Evolutionary conservation across 1,284 basidiomycete species (phyloP), one percentile per base, ranked within the genome.

Genomic region (Puccinia horiana): DNA sequence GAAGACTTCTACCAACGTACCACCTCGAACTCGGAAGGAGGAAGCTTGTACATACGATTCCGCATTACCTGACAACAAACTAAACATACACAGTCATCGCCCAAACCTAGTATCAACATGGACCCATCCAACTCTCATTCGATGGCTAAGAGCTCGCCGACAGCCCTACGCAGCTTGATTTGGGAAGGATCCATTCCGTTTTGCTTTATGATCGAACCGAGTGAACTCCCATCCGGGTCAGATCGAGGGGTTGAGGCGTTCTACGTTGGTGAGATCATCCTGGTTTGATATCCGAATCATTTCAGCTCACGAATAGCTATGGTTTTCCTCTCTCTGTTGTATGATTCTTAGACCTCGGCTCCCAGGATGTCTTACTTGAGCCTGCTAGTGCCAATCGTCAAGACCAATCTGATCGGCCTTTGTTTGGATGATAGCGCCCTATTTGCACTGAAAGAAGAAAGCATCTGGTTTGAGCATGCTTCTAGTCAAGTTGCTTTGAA

Each of bases 401-500:
- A 92, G 82, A 90, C 92, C 83, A 94, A 94, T 87, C 90, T 97
- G 83, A 92, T 93, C 88, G 93, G 95, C 84, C 91, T 96, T 70
- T 93, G 94, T 6, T 92, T 97, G 85, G 94, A 96, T 85, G 93
- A 95, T 84, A 89, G 90, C 47, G 91, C 92, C 32, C 90, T 91
- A 4, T 91, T 90, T 81, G 85, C 89, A 16, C 87, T 94, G 83
- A 93, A 92, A 86, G 93, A 95, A 84, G 92, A 93, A 83, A 92
- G 95, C 72, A 94, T 95, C 92, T 97, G 95, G 95, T 96, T 98
- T 87, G 94, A 96, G 77, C 87, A 88, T 87, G 91, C 91, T 83
- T 92, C 92, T 84, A 91, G 91, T 83, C 92, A 91, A 72, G 90
- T 89, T 40, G 87, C 91, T 84, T 90, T 93, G 86, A 93, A 93